Evolutionary conservation across 768 basidiomycete species (phyloP).

Genomic region (Austroboletus festivus): DNA sequence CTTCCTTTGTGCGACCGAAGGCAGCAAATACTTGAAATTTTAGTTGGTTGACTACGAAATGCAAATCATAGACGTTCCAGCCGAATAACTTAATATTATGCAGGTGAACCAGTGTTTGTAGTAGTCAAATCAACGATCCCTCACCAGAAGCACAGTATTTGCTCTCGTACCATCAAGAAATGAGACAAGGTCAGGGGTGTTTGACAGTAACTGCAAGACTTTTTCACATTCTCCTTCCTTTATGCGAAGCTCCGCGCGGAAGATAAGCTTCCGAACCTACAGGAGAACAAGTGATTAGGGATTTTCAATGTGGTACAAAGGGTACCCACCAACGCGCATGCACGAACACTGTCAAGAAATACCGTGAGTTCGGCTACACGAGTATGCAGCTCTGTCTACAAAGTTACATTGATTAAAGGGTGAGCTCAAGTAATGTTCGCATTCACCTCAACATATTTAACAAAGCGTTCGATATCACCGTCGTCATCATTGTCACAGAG

Average conservation of each 20-base stretch:
- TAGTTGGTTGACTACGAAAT: neutral
- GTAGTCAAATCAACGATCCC: neutral
- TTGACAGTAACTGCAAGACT: neutral
- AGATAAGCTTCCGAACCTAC: neutral
- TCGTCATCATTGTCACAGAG: too few species aligned
- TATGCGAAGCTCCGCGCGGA: neutral
- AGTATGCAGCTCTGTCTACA: too few species aligned
- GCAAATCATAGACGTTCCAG: neutral
- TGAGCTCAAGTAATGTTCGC: too few species aligned
- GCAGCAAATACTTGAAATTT: neutral
- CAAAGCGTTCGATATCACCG: neutral
- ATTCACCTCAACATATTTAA: neutral
- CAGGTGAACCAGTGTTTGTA: neutral
- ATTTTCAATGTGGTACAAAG: neutral
- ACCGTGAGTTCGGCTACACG: neutral
- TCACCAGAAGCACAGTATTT: neutral
- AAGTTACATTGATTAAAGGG: too few species aligned
- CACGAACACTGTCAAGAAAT: neutral
- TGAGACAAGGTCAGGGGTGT: neutral
- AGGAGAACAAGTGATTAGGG: neutral
- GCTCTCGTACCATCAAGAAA: neutral
- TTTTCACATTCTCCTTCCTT: neutral
- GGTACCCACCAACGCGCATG: neutral
- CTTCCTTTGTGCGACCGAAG: neutral
- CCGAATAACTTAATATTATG: neutral